Percentiles rank a stretch among this genome's conserved stretches.
These are phyloP conservation scores for Sporothrix luriei DNA, from an alignment of 2,329 filamentous ascomycete species.

Conservation along the genomic window DNA sequence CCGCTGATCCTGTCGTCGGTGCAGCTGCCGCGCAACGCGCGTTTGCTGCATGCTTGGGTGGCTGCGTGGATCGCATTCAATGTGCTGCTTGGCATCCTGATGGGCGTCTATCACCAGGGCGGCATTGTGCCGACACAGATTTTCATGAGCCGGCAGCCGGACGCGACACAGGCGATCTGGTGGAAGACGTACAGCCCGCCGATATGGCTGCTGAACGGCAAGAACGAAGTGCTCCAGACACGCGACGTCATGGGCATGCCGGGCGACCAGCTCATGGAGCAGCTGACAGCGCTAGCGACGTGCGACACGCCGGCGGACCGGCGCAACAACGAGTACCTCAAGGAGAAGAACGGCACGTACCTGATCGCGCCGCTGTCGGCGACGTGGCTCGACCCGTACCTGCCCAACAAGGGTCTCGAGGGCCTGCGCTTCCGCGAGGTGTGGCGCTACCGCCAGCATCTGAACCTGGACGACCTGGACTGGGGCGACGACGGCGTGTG, in stretches of 20 bases:
- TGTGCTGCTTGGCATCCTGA: constrained; percentile 65
- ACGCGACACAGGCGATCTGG: constrained; percentile 72
- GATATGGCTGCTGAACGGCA: constrained; percentile 76
- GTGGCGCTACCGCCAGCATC: constrained; percentile 67
- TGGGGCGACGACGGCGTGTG: constrained; percentile 76
- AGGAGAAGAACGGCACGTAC: constrained; percentile 66
- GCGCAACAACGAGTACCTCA: constrained; percentile 58
- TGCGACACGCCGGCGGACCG: constrained; percentile 63
- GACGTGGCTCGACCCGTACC: constrained; percentile 67
- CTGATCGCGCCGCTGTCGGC: constrained; percentile 74
- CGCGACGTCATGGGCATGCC: constrained; percentile 74
- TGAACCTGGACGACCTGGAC: constrained; percentile 80
- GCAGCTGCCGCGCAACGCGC: constrained; percentile 61
- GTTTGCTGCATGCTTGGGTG: constrained; percentile 57
- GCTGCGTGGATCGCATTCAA: constrained; percentile 71
- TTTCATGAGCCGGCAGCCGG: constrained; percentile 69
- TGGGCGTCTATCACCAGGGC: constrained; percentile 82
- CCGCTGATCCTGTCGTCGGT: constrained; percentile 77
- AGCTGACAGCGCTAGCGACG: constrained; percentile 61
- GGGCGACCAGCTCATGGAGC: constrained; percentile 60
- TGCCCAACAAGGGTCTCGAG: constrained; percentile 60
- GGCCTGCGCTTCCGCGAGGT: constrained; percentile 68
- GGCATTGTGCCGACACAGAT: constrained; percentile 75
- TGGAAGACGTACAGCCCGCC: constrained; percentile 87
- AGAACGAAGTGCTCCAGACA: constrained; percentile 71